phyloP scores from a whole-genome alignment of 2,329 filamentous ascomycete species.

The Trichophyton benhamiae region DNA sequence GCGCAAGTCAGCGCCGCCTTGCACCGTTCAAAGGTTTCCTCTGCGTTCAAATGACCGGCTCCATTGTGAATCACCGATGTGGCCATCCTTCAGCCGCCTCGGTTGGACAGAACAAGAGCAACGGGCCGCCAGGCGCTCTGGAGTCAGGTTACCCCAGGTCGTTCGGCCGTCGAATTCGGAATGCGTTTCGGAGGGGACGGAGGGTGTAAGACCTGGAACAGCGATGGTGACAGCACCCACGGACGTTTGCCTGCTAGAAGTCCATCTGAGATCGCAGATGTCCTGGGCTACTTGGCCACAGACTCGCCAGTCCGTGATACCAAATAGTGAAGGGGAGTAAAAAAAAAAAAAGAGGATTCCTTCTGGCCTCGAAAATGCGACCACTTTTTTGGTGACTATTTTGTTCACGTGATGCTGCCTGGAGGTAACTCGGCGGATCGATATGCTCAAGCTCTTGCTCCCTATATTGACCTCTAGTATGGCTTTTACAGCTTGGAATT shows the following conservation, averaged over 20 bases:
- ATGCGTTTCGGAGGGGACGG: not conserved
- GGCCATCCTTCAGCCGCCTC: conserved; percentile 2
- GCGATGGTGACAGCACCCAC: not conserved
- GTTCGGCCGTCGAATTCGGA: not conserved
- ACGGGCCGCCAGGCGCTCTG: not conserved
- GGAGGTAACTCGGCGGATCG: not conserved
- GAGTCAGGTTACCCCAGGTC: not conserved
- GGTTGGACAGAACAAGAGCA: not conserved
- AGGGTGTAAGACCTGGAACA: not conserved
- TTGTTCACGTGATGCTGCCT: not conserved
- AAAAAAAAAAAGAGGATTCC: not conserved
- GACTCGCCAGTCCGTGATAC: conserved; percentile 5
- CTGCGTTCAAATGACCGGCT: conserved; percentile 18
- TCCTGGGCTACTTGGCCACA: conserved; percentile 5
- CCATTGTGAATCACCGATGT: not conserved
- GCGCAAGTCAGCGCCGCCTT: conserved; percentile 40
- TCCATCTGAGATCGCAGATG: conserved; percentile 1
- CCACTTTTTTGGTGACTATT: not conserved
- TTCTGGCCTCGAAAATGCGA: not conserved
- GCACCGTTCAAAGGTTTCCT: conserved; percentile 18
- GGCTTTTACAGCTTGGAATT: not conserved
- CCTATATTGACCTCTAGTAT: not conserved
- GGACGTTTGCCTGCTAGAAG: not conserved
- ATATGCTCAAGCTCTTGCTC: too few relatives aligned
- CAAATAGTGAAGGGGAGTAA: not conserved